Conservation (phyloP, 2,329 filamentous ascomycete genomes). For the Microascus cirrosus region DNA sequence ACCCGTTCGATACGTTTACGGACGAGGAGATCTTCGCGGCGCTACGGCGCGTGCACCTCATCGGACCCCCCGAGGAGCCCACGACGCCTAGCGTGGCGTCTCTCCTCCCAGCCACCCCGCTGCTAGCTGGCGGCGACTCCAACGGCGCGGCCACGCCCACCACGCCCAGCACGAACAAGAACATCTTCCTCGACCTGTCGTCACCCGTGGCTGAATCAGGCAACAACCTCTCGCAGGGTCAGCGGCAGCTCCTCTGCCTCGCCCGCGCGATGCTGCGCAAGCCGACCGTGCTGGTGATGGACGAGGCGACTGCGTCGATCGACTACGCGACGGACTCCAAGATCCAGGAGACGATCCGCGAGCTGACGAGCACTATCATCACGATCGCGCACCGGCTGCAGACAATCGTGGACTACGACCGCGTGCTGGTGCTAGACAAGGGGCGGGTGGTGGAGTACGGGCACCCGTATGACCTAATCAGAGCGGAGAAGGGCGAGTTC, state of each 20-base stretch:
- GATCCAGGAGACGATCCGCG: slow-evolving; percentile 93
- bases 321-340: slow-evolving; percentile 93
- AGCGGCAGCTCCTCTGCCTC: slow-evolving; percentile 87
- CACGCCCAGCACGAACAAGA: slow-evolving; percentile 65
- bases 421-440: slow-evolving; percentile 87
- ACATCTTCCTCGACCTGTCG: slow-evolving; percentile 79
- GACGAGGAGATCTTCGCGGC: slow-evolving; percentile 85
- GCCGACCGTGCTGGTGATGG: slow-evolving; percentile 94
- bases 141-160: slow-evolving; percentile 14
- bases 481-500: slow-evolving; percentile 55
- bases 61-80: slow-evolving; percentile 46
- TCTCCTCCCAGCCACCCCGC: slow-evolving; percentile 4
- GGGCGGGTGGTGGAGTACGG: slow-evolving; percentile 80
- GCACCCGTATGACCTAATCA: slow-evolving; percentile 76
- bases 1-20: slow-evolving; percentile 81
- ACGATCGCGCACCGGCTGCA: slow-evolving; percentile 93
- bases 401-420: slow-evolving; percentile 97
- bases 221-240: slow-evolving; percentile 88
- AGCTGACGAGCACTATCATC: slow-evolving; percentile 85
- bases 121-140: neutral
- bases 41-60: slow-evolving; percentile 78
- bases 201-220: slow-evolving; percentile 83
- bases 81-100: slow-evolving; percentile 4
- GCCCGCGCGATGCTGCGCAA: slow-evolving; percentile 85
- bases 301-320: slow-evolving; percentile 94